A percentile compares a stretch with the other conserved stretches of the same genome.
Conservation (phyloP, 176 grass and related monocot genomes). For the Ampelocalamus luodianensis region DNA sequence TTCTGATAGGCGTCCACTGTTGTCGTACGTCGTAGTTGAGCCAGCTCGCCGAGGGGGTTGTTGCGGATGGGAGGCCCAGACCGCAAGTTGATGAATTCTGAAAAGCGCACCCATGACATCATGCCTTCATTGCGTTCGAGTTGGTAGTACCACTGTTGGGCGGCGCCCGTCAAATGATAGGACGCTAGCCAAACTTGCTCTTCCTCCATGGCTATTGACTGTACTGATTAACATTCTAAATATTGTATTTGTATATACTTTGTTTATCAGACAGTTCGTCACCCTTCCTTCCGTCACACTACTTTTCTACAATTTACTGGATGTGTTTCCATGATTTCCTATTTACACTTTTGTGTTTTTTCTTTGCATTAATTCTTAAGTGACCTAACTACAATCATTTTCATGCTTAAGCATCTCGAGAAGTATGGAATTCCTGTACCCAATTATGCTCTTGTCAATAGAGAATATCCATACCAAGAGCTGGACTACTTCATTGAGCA, state of each 20-base stretch:
- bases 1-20: too few species aligned
- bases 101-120: too few species aligned
- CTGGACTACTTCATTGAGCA: conserved; percentile 92
- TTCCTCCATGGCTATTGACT: background rate
- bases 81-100: too few species aligned
- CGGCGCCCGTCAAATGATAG: too few species aligned
- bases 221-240: background rate
- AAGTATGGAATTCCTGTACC: conserved; percentile 86
- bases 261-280: conserved; percentile 14
- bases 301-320: background rate
- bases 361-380: conserved; percentile 21
- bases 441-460: conserved; percentile 88
- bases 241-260: background rate
- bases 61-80: too few species aligned
- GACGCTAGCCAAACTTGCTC: too few species aligned
- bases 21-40: too few species aligned
- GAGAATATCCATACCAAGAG: conserved; percentile 95
- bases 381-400: conserved; percentile 41
- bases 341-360: background rate
- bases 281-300: background rate
- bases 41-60: too few species aligned
- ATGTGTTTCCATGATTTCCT: conserved; percentile 17
- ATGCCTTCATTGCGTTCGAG: too few species aligned
- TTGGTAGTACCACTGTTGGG: too few species aligned
- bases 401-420: conserved; percentile 74